Evolutionary conservation across 129 eudicot genomes (phyloP).

Genomic region (Lactuca saligna): DNA sequence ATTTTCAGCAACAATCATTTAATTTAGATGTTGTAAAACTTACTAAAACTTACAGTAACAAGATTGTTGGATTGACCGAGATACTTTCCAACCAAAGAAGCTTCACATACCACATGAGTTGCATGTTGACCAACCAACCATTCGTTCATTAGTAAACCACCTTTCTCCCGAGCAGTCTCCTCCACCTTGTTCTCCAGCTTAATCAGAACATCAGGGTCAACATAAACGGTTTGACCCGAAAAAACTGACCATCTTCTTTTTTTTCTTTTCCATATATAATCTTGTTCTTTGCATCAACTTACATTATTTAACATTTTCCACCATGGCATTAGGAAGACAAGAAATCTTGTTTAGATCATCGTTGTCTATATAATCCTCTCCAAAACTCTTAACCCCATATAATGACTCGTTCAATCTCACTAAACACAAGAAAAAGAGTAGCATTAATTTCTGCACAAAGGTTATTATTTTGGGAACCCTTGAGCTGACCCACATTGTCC

Average conservation of each 20-base stretch:
- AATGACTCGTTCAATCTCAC: conserved; percentile 70
- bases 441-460: neutral
- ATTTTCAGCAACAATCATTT: too few species aligned
- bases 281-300: conserved; percentile 37
- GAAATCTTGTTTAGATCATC: conserved; percentile 36
- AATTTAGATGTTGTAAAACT: neutral
- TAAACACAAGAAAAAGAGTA: conserved; percentile 32
- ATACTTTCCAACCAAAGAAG: conserved; percentile 57
- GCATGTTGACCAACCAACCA: conserved; percentile 73
- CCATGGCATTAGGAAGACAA: conserved; percentile 50
- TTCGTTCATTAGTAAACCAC: conserved; percentile 50
- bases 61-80: conserved; percentile 72
- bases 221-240: conserved; percentile 52
- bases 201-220: conserved; percentile 56
- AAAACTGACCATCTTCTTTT: conserved; percentile 44
- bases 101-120: conserved; percentile 89
- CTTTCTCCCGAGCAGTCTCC: conserved; percentile 56
- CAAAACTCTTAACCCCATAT: conserved; percentile 47
- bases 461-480: neutral
- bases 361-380: conserved; percentile 36
- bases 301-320: conserved; percentile 43
- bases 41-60: conserved; percentile 54
- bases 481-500: neutral
- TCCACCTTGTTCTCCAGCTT: conserved; percentile 66
- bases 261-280: conserved; percentile 34